A percentile compares a stretch with the other conserved stretches of the same genome.
Conservation (phyloP, 2,329 filamentous ascomycete genomes). For the Trichophyton rubrum region DNA sequence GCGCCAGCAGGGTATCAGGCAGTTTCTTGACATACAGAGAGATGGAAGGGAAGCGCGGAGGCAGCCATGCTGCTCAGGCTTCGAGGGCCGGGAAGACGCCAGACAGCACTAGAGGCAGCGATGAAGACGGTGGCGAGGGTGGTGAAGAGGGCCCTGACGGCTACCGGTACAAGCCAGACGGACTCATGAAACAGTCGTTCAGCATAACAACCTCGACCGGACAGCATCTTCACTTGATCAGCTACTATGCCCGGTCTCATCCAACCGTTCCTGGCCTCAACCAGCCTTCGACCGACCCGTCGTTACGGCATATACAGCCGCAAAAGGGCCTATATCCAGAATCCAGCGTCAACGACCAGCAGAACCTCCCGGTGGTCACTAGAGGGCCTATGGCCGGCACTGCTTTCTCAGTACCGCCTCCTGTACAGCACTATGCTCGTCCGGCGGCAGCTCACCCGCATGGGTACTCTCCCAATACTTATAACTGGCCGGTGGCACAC, state of each 20-base stretch:
- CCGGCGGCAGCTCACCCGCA: constrained; percentile 28
- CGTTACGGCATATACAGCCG: constrained; percentile 69
- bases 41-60: constrained; percentile 96
- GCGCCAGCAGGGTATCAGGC: constrained; percentile 88
- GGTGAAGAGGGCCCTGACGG: constrained; percentile 67
- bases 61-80: constrained; percentile 49
- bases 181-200: constrained; percentile 98
- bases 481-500: constrained; percentile 26
- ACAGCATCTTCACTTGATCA: constrained; percentile 93
- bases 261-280: constrained; percentile 59
- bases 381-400: constrained; percentile 54
- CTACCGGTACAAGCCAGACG: constrained; percentile 89
- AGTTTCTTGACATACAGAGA: constrained; percentile 96
- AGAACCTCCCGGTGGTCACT: constrained; percentile 67
- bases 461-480: constrained; percentile 28
- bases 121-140: constrained; percentile 63
- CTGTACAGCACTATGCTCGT: constrained; percentile 44
- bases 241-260: constrained; percentile 79
- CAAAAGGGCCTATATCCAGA: constrained; percentile 95
- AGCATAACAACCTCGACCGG: constrained; percentile 87
- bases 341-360: constrained; percentile 76
- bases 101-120: constrained; percentile 66
- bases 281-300: constrained; percentile 69
- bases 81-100: constrained; percentile 61
- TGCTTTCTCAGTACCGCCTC: constrained; percentile 40